These are phyloP conservation scores for Xylaria sp. DNA, from an alignment of 2,329 filamentous ascomycete species.

Conservation along the genomic window DNA sequence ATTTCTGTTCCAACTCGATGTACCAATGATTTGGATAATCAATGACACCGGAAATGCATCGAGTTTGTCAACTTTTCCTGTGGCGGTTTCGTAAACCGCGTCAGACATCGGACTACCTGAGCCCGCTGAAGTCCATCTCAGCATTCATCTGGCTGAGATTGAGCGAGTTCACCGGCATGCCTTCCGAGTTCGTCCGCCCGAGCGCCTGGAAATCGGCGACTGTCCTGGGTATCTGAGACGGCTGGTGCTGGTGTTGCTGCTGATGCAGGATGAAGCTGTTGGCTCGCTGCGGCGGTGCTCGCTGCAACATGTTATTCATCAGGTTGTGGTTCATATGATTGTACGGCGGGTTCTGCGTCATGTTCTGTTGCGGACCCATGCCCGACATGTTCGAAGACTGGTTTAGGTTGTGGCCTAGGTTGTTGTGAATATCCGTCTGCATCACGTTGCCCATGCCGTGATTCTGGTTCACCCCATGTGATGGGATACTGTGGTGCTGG, in stretches of 20 bases:
- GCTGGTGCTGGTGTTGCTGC: slow-evolving; percentile 38
- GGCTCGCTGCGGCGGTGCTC: slow-evolving; percentile 42
- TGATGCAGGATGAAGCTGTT: slow-evolving; percentile 45
- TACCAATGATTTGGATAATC: too few species aligned
- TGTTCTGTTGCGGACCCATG: slow-evolving; percentile 36
- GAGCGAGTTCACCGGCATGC: slow-evolving; percentile 39
- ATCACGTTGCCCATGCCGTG: slow-evolving; percentile 40
- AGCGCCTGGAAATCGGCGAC: slow-evolving; percentile 55
- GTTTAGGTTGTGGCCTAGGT: slow-evolving; percentile 33
- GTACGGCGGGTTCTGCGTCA: slow-evolving; percentile 33
- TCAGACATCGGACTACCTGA: slow-evolving; percentile 34
- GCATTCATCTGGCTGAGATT: slow-evolving; percentile 41
- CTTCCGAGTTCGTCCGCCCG: slow-evolving; percentile 49
- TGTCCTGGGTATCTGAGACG: slow-evolving; percentile 43
- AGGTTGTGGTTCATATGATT: slow-evolving; percentile 32
- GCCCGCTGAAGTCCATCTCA: slow-evolving; percentile 45
- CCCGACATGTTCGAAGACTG: slow-evolving; percentile 37
- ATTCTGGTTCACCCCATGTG: slow-evolving; percentile 38
- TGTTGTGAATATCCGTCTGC: slow-evolving; percentile 37
- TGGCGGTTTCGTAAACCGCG: too few species aligned
- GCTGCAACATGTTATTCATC: slow-evolving; percentile 38
- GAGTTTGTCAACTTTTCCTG: too few species aligned
- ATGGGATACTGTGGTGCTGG: slow-evolving; percentile 29
- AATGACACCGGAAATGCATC: too few species aligned
- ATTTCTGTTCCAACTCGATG: too few species aligned